Conservation (phyloP, 2,329 filamentous ascomycete species). For the Berkeleyomyces basicola region DNA sequence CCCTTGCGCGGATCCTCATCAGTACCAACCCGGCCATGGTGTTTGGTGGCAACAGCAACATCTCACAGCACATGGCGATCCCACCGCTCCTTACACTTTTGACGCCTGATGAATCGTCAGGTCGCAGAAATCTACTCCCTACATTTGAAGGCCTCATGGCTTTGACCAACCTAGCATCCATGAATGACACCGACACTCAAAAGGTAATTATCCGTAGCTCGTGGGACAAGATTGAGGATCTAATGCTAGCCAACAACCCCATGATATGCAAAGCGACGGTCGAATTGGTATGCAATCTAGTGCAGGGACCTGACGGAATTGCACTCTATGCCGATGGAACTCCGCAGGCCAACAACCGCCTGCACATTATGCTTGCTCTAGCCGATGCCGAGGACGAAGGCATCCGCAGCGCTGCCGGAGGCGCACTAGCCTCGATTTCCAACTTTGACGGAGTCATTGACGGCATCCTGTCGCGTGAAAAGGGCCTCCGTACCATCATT, state of each 20-base stretch:
- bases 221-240: conserved; percentile 66
- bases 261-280: conserved; percentile 68
- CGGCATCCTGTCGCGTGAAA: conserved; percentile 51
- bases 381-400: conserved; percentile 69
- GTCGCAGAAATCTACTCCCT: conserved; percentile 63
- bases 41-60: conserved; percentile 61
- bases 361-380: conserved; percentile 75
- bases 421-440: conserved; percentile 72
- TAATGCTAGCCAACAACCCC: conserved; percentile 58
- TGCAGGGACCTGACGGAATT: conserved; percentile 49
- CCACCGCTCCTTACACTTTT: conserved; percentile 65
- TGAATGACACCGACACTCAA: conserved; percentile 49
- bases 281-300: conserved; percentile 83
- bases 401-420: conserved; percentile 71
- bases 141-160: conserved; percentile 84
- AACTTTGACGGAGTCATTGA: conserved; percentile 59
- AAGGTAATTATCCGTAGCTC: conserved; percentile 54
- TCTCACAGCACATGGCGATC: conserved; percentile 63
- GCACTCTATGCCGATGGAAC: conserved; percentile 52
- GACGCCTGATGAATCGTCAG: conserved; percentile 41
- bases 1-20: conserved; percentile 70
- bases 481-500: conserved; percentile 65
- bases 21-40: conserved; percentile 71
- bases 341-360: conserved; percentile 50
- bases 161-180: conserved; percentile 81